A percentile compares a stretch with the other conserved stretches of the same genome.
These are phyloP conservation scores for Sequoia sempervirens DNA, from an alignment of 75 land plant genomes.

Conservation along the genomic window DNA sequence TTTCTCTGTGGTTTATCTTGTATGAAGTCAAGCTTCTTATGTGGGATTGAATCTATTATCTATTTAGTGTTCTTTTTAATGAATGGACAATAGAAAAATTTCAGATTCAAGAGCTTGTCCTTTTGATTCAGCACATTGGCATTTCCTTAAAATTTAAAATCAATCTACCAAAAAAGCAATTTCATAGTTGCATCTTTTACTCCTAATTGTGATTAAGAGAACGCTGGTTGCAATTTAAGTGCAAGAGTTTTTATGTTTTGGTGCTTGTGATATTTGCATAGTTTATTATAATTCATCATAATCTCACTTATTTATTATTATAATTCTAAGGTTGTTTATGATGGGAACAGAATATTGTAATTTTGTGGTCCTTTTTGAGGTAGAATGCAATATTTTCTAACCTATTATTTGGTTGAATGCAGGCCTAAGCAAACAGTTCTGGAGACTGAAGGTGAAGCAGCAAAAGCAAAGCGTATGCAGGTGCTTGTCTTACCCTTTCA, in stretches of 20 bases:
- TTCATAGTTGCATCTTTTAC: neutral
- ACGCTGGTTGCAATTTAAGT: neutral
- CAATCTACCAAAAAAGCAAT: neutral
- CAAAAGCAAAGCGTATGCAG: constrained; percentile 63
- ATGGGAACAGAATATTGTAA: neutral
- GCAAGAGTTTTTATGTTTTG: neutral
- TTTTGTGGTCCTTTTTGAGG: neutral
- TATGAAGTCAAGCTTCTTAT: neutral
- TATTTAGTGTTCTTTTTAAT: neutral
- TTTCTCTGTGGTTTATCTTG: neutral
- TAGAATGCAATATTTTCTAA: neutral
- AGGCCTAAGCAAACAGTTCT: constrained; percentile 94
- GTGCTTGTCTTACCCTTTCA: constrained; percentile 24
- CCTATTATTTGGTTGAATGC: constrained; percentile 7
- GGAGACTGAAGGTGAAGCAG: constrained; percentile 90
- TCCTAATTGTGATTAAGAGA: neutral
- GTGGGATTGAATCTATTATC: neutral
- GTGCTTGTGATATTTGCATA: neutral
- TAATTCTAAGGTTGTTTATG: neutral
- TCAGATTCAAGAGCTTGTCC: neutral
- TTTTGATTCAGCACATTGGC: neutral
- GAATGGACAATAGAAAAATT: neutral
- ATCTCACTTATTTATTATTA: neutral
- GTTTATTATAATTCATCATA: neutral
- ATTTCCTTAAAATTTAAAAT: neutral